Conservation (phyloP, 2,329 filamentous ascomycete species). For the Fonsecaea nubica region DNA sequence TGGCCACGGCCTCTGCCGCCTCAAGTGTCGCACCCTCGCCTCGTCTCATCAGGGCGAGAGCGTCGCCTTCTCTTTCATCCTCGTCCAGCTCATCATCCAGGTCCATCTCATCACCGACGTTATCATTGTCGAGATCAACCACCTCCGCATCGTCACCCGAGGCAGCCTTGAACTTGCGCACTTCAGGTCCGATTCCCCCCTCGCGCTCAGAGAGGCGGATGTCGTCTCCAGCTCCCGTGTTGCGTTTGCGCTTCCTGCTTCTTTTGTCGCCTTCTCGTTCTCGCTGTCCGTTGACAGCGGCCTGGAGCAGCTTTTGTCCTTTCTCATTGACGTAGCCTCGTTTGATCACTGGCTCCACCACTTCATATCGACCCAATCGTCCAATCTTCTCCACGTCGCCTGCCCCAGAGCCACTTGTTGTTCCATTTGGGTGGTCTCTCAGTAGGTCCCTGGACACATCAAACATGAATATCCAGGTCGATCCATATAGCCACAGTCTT, state of each 20-base stretch:
- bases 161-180: conserved; percentile 29
- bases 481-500: conserved; percentile 86
- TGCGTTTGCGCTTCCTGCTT: conserved; percentile 53
- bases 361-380: conserved; percentile 40
- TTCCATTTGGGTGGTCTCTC: neutral
- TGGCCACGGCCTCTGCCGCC: neutral
- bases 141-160: conserved; percentile 42
- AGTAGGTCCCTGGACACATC: conserved; percentile 76
- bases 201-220: conserved; percentile 25
- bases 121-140: conserved; percentile 47
- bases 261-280: conserved; percentile 5
- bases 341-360: conserved; percentile 35
- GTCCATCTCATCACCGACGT: conserved; percentile 45
- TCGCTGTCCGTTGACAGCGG: conserved; percentile 21
- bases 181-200: conserved; percentile 13
- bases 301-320: conserved; percentile 39
- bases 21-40: conserved; percentile 3
- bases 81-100: conserved; percentile 7
- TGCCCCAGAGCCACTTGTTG: neutral
- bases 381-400: conserved; percentile 23
- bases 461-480: conserved; percentile 89
- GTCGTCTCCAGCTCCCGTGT: conserved; percentile 45
- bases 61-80: conserved; percentile 47
- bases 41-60: conserved; percentile 43
- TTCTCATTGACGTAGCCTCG: neutral